phyloP scores from a whole-genome alignment of 2,329 filamentous ascomycete genomes.

The Exophiala sp. region DNA sequence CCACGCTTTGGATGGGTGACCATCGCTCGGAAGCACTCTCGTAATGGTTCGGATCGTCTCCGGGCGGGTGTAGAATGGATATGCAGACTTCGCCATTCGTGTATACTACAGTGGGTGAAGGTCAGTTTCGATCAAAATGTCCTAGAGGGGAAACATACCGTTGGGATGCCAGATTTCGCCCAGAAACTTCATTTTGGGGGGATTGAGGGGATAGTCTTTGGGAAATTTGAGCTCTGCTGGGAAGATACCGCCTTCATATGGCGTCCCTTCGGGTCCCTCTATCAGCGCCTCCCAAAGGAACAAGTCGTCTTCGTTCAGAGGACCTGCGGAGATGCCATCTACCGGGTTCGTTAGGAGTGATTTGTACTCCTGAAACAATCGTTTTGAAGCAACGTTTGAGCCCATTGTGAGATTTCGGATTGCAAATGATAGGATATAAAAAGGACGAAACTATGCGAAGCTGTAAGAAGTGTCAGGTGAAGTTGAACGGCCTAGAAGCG shows the following conservation, averaged over 20 bases:
- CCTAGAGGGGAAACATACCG: conserved; percentile 49
- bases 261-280: conserved; percentile 88
- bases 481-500: background rate
- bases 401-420: conserved; percentile 34
- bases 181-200: conserved; percentile 92
- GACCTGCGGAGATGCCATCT: conserved; percentile 95
- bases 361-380: conserved; percentile 94
- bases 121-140: background rate
- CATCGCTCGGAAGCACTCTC: conserved; percentile 92
- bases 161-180: conserved; percentile 96
- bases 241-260: conserved; percentile 93
- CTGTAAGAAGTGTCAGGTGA: background rate
- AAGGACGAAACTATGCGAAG: background rate
- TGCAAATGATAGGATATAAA: background rate
- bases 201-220: conserved; percentile 91
- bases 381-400: conserved; percentile 56
- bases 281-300: conserved; percentile 96
- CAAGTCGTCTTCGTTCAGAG: conserved; percentile 88
- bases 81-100: conserved; percentile 90
- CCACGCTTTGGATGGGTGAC: conserved; percentile 94
- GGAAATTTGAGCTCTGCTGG: conserved; percentile 92
- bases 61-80: conserved; percentile 92
- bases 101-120: conserved; percentile 59
- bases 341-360: conserved; percentile 88
- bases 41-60: conserved; percentile 97